Conservation (phyloP, 2,329 filamentous ascomycete species). For the Xylariaceae sp. region DNA sequence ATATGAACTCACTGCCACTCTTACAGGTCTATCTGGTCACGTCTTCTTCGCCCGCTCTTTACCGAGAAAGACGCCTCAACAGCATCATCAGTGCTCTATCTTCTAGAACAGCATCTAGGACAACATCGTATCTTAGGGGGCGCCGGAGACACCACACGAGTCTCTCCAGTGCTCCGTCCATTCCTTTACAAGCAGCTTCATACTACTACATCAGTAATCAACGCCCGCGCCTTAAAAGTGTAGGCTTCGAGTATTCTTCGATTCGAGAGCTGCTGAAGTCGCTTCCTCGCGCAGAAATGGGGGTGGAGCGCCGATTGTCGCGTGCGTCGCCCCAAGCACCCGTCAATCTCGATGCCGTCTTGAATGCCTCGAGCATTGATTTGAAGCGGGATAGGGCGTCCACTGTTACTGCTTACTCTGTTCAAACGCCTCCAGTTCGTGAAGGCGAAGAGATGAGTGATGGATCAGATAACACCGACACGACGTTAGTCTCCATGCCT, state of each 20-base stretch:
- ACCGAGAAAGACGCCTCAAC: conserved; percentile 25
- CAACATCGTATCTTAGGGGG: conserved; percentile 24
- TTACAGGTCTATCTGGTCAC: conserved; percentile 32
- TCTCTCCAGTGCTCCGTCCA: conserved; percentile 26
- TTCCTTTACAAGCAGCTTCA: conserved; percentile 19
- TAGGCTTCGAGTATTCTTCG: conserved; percentile 19
- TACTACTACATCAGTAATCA: conserved; percentile 9
- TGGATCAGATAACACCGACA: conserved; percentile 20
- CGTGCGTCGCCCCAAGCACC: conserved; percentile 23
- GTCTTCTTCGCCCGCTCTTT: conserved; percentile 29
- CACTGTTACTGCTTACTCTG: conserved; percentile 5
- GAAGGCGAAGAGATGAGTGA: conserved; percentile 13
- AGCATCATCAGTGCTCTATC: conserved; percentile 26
- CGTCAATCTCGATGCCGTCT: conserved; percentile 27
- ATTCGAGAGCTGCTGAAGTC: conserved; percentile 19
- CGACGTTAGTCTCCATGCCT: conserved; percentile 34
- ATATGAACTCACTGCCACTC: conserved; percentile 30
- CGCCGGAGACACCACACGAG: conserved; percentile 25
- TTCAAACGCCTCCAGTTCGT: conserved; percentile 17
- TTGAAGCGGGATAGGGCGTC: conserved; percentile 17
- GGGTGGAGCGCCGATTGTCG: conserved; percentile 27
- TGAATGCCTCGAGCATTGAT: conserved; percentile 24
- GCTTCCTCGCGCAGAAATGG: conserved; percentile 26
- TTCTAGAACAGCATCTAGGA: conserved; percentile 19
- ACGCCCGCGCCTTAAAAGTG: conserved; percentile 18